Evolutionary conservation across 1,284 basidiomycete genomes (phyloP).

Genomic region (Ganoderma meredithae): DNA sequence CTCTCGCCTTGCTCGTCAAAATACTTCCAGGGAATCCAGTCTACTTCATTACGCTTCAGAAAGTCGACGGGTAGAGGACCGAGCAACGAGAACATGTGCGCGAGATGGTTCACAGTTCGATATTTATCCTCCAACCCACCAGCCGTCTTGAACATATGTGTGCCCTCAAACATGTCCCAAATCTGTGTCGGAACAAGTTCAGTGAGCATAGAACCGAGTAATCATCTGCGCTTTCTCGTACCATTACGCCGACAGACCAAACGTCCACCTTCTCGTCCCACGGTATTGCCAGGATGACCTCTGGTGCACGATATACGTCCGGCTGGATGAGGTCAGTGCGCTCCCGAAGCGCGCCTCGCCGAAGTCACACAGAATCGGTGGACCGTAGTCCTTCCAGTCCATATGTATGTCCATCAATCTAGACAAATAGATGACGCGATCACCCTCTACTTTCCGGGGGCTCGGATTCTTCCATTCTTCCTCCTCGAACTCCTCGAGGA

Average conservation of each 20-base stretch:
- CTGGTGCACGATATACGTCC: conserved; percentile 35
- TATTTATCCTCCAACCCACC: conserved; percentile 26
- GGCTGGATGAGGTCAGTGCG: conserved; percentile 27
- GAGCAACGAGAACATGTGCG: conserved; percentile 37
- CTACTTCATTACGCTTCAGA: conserved; percentile 23
- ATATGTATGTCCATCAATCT: conserved; percentile 9
- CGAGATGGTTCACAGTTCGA: conserved; percentile 30
- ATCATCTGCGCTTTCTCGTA: conserved; percentile 11
- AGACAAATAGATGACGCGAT: conserved; percentile 26
- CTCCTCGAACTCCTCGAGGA: conserved; percentile 26
- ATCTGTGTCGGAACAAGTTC: conserved; percentile 20
- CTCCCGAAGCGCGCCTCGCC: conserved; percentile 29
- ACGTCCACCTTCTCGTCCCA: conserved; percentile 39
- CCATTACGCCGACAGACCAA: conserved; percentile 39
- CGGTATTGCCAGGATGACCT: conserved; percentile 28
- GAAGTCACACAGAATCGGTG: conserved; percentile 31
- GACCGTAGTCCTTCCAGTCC: conserved; percentile 20
- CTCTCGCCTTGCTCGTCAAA: conserved; percentile 28
- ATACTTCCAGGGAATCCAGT: conserved; percentile 22
- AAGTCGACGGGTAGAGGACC: conserved; percentile 34
- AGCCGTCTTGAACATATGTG: conserved; percentile 32
- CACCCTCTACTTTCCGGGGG: conserved; percentile 24
- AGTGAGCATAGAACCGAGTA: background rate
- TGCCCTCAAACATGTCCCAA: conserved; percentile 33
- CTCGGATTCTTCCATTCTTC: conserved; percentile 19